Evolutionary conservation across 2,329 filamentous ascomycete genomes (phyloP).

Genomic region (Davidsoniella virescens): DNA sequence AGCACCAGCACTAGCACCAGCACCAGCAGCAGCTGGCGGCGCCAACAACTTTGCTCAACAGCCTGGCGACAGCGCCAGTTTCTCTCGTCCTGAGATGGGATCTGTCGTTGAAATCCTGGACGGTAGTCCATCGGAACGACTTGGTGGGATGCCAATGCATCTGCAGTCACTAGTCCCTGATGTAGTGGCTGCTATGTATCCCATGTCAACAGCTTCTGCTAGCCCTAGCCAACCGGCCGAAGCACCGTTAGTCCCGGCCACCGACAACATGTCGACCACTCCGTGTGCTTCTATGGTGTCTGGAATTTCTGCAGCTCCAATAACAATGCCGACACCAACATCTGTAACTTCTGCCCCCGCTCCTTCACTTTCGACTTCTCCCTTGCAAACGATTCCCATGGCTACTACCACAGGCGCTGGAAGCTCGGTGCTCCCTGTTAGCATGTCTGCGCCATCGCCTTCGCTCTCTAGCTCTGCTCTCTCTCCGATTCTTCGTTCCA

Average conservation of each 20-base stretch:
- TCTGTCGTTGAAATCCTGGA: constrained; percentile 47
- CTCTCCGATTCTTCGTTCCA: constrained; percentile 33
- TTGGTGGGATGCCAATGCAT: neutral
- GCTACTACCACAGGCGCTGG: constrained; percentile 9
- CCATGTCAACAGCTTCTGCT: constrained; percentile 15
- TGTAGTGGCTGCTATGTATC: neutral
- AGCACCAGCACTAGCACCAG: too few relatives aligned
- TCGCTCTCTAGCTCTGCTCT: constrained; percentile 20
- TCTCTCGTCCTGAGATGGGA: constrained; percentile 27
- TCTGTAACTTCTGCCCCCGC: constrained; percentile 7
- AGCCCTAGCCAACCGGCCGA: neutral
- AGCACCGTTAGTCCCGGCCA: too few relatives aligned
- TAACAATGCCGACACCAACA: constrained; percentile 14
- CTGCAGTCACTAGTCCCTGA: neutral
- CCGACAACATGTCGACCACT: neutral
- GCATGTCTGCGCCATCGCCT: neutral
- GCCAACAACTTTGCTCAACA: constrained; percentile 14
- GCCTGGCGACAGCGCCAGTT: constrained; percentile 21
- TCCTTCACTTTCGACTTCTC: constrained; percentile 13
- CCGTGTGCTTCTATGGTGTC: neutral
- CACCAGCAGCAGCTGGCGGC: too few relatives aligned
- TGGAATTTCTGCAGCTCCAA: constrained; percentile 15
- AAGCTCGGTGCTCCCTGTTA: neutral
- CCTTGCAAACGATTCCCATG: constrained; percentile 14
- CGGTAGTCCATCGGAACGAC: constrained; percentile 20